Conservation (phyloP, 805 yeast genomes). For the Lipomyces yamadae region DNA sequence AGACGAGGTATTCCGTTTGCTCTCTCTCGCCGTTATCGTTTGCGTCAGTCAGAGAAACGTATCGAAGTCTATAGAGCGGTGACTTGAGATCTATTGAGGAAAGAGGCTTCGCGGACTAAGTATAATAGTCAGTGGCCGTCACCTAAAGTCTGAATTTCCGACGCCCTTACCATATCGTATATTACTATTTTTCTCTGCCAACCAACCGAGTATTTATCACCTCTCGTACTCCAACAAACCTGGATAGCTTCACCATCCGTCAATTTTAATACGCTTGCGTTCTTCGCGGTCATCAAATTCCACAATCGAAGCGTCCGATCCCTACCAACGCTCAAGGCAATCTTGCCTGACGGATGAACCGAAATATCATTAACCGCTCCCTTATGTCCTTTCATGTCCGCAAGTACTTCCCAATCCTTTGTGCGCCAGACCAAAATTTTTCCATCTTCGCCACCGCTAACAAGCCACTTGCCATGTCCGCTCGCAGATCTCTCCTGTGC, state of each 20-base stretch:
- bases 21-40: background rate
- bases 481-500: slow-evolving; percentile 27
- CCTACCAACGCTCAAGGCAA: slow-evolving; percentile 86
- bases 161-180: slow-evolving; percentile 48
- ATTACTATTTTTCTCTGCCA: slow-evolving; percentile 66
- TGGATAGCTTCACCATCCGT: slow-evolving; percentile 40
- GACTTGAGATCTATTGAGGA: slow-evolving; percentile 49
- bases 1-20: slow-evolving; percentile 60
- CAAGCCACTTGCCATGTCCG: slow-evolving; percentile 74
- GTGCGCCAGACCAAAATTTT: slow-evolving; percentile 90
- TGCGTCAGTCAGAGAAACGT: slow-evolving; percentile 50
- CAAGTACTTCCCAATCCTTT: slow-evolving; percentile 94
- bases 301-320: slow-evolving; percentile 86
- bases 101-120: slow-evolving; percentile 21
- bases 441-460: slow-evolving; percentile 91
- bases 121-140: slow-evolving; percentile 52
- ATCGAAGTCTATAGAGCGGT: slow-evolving; percentile 71
- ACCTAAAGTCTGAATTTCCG: no score
- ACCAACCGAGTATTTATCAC: slow-evolving; percentile 79
- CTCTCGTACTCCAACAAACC: slow-evolving; percentile 63
- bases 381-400: slow-evolving; percentile 84
- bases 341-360: slow-evolving; percentile 86
- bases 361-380: slow-evolving; percentile 83
- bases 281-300: slow-evolving; percentile 96
- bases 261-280: slow-evolving; percentile 78